Base-by-base conservation (phyloP, 371 early-diverging fungal species). In the Entomophthora muscae region DNA sequence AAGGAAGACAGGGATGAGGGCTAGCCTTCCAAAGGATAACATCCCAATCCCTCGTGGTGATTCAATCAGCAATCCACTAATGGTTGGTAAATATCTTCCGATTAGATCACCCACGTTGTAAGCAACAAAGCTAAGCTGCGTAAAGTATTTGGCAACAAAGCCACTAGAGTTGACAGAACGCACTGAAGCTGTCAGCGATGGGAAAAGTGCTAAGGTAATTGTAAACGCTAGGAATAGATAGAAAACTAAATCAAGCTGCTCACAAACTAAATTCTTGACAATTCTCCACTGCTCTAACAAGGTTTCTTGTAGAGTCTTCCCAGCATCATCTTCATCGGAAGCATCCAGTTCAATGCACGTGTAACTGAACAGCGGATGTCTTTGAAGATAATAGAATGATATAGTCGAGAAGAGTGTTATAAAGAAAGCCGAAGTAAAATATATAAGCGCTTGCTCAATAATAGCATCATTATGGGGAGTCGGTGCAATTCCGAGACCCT, bases 51-150 rank as follows among this genome's bases (percentile, higher is more conserved):
- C 64, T n/a, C 74, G 22, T 17, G 22, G 17, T 24, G 32, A 29
- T 32, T 66, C 68, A 55, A 70, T 69, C 0, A 65, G 27, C 29
- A 71, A 63, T 24, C 22, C 67, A 0, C 72, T 65, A 0, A 76
- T 61, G 1, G 72, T 68, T 21, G 77, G 74, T 22, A 78, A 52
- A n/a, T 30, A 63, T 2, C 82, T 78, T n/a, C 91, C 91, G 2
- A 83, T 52, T 78, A 83, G 86, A 66, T 90, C 91, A 31, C 87
- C 89, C 12, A 83, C 23, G 67, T 86, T 87, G 70, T 78, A 90
- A 5, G 79, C 58, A 53, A 90, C 70, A 67, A 89, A 90, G 65
- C 86, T 86, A 63, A 86, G 13, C 2, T 2, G n/a, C 3, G 42
- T n/a, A 74, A 10, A 85, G 83, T 24, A 85, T 75, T 71, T 89